A percentile compares a stretch with the other conserved stretches of the same genome.
Conservation (phyloP, 768 basidiomycete species). For the Leccinellum luteum region DNA sequence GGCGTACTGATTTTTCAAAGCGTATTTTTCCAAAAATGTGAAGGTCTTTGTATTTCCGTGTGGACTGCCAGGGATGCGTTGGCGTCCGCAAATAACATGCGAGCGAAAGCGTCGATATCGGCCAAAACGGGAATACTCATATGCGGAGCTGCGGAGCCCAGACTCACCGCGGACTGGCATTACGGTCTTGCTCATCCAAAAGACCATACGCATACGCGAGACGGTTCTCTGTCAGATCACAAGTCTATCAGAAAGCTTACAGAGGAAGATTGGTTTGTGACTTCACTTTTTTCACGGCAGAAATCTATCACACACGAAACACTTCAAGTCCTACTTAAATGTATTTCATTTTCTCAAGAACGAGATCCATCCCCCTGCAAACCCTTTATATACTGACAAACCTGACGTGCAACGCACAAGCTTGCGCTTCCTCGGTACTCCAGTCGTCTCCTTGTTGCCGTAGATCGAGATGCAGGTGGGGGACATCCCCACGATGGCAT, state of each 20-base stretch:
- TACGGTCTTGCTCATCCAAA: slow-evolving; percentile 41
- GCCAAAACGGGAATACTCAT: slow-evolving; percentile 32
- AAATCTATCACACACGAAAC: too few relatives aligned
- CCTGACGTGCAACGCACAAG: slow-evolving; percentile 66
- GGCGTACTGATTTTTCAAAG: too few relatives aligned
- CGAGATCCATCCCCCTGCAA: slow-evolving; percentile 3
- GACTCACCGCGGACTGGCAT: slow-evolving; percentile 76
- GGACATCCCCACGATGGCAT: too few relatives aligned
- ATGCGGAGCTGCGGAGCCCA: too few relatives aligned
- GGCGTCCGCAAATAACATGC: neutral
- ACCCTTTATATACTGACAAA: slow-evolving; percentile 68
- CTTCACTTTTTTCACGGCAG: too few relatives aligned
- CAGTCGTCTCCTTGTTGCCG: too few relatives aligned
- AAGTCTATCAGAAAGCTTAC: slow-evolving; percentile 55
- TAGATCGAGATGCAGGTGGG: slow-evolving; percentile 42
- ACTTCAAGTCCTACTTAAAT: too few relatives aligned
- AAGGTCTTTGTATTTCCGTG: too few relatives aligned
- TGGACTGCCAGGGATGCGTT: neutral
- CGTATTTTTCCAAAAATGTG: too few relatives aligned
- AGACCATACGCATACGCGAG: slow-evolving; percentile 54
- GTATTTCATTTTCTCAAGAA: slow-evolving; percentile 14
- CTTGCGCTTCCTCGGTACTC: slow-evolving; percentile 54
- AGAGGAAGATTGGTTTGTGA: slow-evolving; percentile 41
- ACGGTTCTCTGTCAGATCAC: slow-evolving; percentile 61
- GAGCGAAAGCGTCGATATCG: neutral